Conservation (phyloP, 2,329 filamentous ascomycete genomes). For the Fragosphaeria purpurea region DNA sequence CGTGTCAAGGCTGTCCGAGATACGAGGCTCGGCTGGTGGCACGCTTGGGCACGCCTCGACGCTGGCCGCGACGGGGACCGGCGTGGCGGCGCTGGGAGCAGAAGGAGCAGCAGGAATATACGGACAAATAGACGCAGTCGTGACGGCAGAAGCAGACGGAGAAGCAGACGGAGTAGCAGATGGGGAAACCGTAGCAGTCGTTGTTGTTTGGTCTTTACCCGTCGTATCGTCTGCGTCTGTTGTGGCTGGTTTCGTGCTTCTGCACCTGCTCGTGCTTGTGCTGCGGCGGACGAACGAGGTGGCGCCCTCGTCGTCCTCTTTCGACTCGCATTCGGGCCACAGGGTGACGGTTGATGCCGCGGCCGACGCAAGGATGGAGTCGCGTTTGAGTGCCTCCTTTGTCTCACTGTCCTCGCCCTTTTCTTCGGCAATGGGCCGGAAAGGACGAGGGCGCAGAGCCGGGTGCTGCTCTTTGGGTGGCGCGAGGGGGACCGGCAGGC, state of each 20-base stretch:
- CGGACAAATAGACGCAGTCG: too few species aligned
- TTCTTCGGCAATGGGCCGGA: slow-evolving; percentile 20
- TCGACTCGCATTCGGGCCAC: not conserved
- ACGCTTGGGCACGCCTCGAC: too few species aligned
- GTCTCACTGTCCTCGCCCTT: slow-evolving; percentile 18
- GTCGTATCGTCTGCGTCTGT: not conserved
- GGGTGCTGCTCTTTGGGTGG: slow-evolving; percentile 44
- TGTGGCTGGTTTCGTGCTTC: not conserved
- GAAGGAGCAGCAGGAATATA: too few species aligned
- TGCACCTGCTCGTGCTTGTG: not conserved
- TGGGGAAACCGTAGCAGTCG: too few species aligned
- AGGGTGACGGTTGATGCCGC: slow-evolving; percentile 1
- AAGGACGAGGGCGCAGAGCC: slow-evolving; percentile 32
- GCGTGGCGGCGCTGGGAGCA: too few species aligned
- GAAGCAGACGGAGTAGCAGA: too few species aligned
- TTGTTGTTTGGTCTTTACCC: too few species aligned
- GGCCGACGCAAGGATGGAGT: slow-evolving; percentile 5
- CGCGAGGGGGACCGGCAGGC: slow-evolving; percentile 22
- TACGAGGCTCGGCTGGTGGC: too few species aligned
- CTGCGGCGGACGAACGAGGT: not conserved
- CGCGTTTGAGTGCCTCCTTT: not conserved
- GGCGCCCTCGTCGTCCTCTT: not conserved
- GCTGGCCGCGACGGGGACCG: too few species aligned
- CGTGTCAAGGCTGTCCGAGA: too few species aligned
- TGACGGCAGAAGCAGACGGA: too few species aligned